Conservation (phyloP, 2,329 filamentous ascomycete species). For the Plenodomus lindquistii region DNA sequence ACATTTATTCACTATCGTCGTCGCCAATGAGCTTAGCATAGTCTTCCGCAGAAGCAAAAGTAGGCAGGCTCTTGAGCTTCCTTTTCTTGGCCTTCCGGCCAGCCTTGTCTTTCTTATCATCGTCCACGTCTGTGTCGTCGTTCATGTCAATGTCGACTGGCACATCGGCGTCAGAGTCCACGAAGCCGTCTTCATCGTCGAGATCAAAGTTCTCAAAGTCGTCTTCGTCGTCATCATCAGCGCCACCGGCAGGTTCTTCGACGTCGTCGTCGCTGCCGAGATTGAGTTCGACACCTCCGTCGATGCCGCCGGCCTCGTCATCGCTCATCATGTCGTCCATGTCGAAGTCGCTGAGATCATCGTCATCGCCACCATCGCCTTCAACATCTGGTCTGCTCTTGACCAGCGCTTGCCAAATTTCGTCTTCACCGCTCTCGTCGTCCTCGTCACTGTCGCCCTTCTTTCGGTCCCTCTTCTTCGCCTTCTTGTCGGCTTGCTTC, state of each 20-base stretch:
- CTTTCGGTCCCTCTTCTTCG: constrained; percentile 54
- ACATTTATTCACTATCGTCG: constrained; percentile 52
- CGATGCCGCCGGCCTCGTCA: constrained; percentile 52
- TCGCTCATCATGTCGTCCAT: constrained; percentile 51
- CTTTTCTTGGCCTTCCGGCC: constrained; percentile 68
- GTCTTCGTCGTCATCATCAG: constrained; percentile 32
- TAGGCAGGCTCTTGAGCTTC: constrained; percentile 86
- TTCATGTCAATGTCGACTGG: constrained; percentile 53
- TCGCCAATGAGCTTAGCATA: constrained; percentile 83
- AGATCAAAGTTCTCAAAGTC: constrained; percentile 49
- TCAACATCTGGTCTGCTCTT: constrained; percentile 78
- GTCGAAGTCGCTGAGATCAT: constrained; percentile 58
- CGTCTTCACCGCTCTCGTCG: constrained; percentile 68
- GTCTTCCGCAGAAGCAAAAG: constrained; percentile 90
- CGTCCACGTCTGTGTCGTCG: constrained; percentile 47
- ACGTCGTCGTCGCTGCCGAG: constrained; percentile 55
- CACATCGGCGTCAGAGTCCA: constrained; percentile 60
- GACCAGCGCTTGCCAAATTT: constrained; percentile 91
- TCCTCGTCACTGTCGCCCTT: constrained; percentile 47
- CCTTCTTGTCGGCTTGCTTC: constrained; percentile 60
- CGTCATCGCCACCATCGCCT: constrained; percentile 63
- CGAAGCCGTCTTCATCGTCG: constrained; percentile 60
- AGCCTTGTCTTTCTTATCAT: constrained; percentile 45
- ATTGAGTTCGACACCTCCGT: constrained; percentile 48
- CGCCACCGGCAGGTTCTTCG: constrained; percentile 40